Percentiles rank a stretch among this genome's conserved stretches.
Conservation (phyloP, 192 early-diverging fungal genomes). For the Coemansia guatemalensis region DNA sequence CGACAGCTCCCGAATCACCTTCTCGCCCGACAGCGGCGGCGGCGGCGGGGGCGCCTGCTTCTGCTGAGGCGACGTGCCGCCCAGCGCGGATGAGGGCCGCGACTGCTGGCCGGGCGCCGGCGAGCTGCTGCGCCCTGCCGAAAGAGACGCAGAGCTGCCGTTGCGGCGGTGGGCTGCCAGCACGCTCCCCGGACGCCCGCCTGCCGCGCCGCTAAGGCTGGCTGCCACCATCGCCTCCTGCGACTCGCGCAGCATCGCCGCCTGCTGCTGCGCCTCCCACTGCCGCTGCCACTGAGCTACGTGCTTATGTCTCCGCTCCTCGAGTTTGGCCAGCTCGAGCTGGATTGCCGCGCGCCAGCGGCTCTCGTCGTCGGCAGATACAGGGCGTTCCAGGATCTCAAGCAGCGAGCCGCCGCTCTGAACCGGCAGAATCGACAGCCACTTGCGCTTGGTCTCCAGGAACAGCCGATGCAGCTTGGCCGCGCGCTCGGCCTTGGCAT, state of each 20-base stretch:
- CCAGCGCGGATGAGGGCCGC: constrained; percentile 26
- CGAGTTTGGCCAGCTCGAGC: constrained; percentile 54
- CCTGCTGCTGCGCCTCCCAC: constrained; percentile 55
- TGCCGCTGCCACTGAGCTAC: constrained; percentile 49
- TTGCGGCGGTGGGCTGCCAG: constrained; percentile 14
- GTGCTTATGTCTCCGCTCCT: constrained; percentile 48
- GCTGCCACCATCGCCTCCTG: constrained; percentile 36
- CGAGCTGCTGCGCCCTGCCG: constrained; percentile 33
- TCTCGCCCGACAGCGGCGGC: constrained; percentile 50
- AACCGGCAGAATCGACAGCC: constrained; percentile 81
- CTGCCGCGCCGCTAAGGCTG: neutral
- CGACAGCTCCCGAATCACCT: constrained; percentile 57
- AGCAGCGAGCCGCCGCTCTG: constrained; percentile 80
- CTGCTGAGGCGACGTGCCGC: constrained; percentile 8
- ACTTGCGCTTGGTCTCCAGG: constrained; percentile 87
- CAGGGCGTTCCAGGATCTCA: constrained; percentile 78
- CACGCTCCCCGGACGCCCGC: constrained; percentile 22
- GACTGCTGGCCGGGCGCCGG: constrained; percentile 18
- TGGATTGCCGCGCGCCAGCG: constrained; percentile 55
- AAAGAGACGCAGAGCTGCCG: constrained; percentile 33
- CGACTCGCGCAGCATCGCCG: constrained; percentile 41
- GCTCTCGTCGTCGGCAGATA: constrained; percentile 75
- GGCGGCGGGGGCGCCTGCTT: constrained; percentile 26
- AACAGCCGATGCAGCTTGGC: constrained; percentile 68
- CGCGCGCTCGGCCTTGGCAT: constrained; percentile 55